These are phyloP conservation scores for Dipodascus geniculatus DNA, from an alignment of 805 yeast species.

Conservation along the genomic window DNA sequence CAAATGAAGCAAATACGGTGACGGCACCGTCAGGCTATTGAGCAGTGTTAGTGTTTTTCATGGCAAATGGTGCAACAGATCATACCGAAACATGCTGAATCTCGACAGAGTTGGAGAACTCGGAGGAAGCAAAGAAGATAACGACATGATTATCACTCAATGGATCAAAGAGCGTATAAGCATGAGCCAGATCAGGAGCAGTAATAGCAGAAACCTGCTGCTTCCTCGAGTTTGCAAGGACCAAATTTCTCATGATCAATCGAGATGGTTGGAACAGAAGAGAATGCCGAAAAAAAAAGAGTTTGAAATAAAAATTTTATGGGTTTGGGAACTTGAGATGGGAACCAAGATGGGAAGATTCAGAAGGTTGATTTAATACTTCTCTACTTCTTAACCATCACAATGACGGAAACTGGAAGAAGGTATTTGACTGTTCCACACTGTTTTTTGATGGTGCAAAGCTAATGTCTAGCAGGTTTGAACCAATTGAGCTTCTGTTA, in stretches of 20 bases:
- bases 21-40: constrained; percentile 46
- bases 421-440: background rate
- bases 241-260: constrained; percentile 16
- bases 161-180: constrained; percentile 50
- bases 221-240: constrained; percentile 15
- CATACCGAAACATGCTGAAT: constrained; percentile 50
- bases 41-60: constrained; percentile 1
- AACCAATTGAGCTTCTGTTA: background rate
- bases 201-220: constrained; percentile 41
- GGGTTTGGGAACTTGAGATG: background rate
- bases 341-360: background rate
- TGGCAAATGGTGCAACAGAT: background rate
- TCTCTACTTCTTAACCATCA: background rate
- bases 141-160: constrained; percentile 57
- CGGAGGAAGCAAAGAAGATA: constrained; percentile 44
- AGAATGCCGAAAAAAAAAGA: background rate
- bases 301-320: background rate
- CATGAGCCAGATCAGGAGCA: constrained; percentile 52
- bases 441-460: too few relatives aligned
- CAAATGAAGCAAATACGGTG: constrained; percentile 44
- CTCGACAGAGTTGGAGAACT: constrained; percentile 46
- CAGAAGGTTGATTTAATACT: background rate
- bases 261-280: background rate
- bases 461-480: too few relatives aligned
- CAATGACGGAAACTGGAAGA: background rate